Base-by-base conservation (phyloP, 192 early-diverging fungal genomes). In the Backusella tuberculispora region DNA sequence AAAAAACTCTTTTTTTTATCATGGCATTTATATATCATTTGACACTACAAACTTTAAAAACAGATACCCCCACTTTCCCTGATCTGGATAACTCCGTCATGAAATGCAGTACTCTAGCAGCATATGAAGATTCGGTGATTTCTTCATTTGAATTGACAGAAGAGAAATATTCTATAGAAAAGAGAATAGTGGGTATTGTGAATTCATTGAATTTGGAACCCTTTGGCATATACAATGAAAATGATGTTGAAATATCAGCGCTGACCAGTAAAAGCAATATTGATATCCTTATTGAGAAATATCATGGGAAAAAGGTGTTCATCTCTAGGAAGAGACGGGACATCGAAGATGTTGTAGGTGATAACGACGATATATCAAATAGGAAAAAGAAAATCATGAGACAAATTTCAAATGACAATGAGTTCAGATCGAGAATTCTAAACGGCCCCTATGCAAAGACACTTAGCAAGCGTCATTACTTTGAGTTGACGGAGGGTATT, bases 391-490 rank as follows among this genome's bases (percentile, higher is more conserved):
- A 56, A 56, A 21, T 56, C 53, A 56, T 56, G 53, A n/a, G 19
- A 21, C 53, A 56, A 17, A 56, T 56, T 21, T 56, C 53, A 56
- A 56, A 56, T 56, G 53, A 56, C 53, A 56, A 56, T 56, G 53
- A n/a, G 53, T 56, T 56, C 19, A 56, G 53, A 13, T 56, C 53
- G 53, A 56, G 53, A 56, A 21, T 56, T 21, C 53, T 56, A 21
- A 71, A 46, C 10, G 71, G 73, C 5, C 77, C 77, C 2, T 74
- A 74, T 71, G 67, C 72, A 14, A 63, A 63, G 48, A 42, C 26
- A 45, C 63, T 79, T 56, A 56, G 14, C 46, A 21, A 19, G 34
- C 67, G 73, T 1, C 38, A 15, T 14, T 79, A 71, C 42, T 13
- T 72, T 19, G 73, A 74, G 40, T 50, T 79, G 14, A 67, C 13